phyloP scores from a whole-genome alignment of 805 yeast genomes.

The Sugiyamaella boreocaroliniensis region DNA sequence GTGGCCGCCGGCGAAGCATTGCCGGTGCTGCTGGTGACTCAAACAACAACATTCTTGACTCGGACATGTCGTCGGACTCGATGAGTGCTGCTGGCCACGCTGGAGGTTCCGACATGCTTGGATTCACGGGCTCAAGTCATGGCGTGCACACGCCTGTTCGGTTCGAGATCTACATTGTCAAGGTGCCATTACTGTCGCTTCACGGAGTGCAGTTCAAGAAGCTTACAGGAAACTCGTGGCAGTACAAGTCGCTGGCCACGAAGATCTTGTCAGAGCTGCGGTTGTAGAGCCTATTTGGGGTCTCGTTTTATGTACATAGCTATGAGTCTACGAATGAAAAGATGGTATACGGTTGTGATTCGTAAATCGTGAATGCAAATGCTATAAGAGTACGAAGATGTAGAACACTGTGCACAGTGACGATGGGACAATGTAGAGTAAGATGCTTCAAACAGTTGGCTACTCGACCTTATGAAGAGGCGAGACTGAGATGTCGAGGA shows the following conservation, averaged over 20 bases:
- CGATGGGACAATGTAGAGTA: too few species aligned
- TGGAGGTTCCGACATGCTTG: slow-evolving; percentile 34
- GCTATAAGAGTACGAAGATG: too few species aligned
- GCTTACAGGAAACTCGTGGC: slow-evolving; percentile 90
- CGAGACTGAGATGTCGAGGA: slow-evolving; percentile 21
- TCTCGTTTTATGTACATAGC: too few species aligned
- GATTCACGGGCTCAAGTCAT: slow-evolving; percentile 19
- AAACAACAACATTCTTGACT: slow-evolving; percentile 18
- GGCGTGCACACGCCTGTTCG: slow-evolving; percentile 54
- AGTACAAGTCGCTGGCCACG: slow-evolving; percentile 84
- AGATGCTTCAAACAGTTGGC: too few species aligned
- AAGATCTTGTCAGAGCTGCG: slow-evolving; percentile 70
- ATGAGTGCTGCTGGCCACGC: slow-evolving; percentile 20
- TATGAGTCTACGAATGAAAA: too few species aligned
- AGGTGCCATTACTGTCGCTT: slow-evolving; percentile 81
- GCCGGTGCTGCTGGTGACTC: slow-evolving; percentile 10
- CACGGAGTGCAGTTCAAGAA: slow-evolving; percentile 95
- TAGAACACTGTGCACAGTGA: too few species aligned
- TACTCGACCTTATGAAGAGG: slow-evolving; percentile 9
- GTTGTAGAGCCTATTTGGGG: slow-evolving; percentile 32
- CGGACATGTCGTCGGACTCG: slow-evolving; percentile 29
- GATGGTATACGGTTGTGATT: too few species aligned
- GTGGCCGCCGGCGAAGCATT: slow-evolving; percentile 16
- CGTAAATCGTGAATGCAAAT: too few species aligned
- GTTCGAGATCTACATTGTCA: slow-evolving; percentile 87